A percentile compares a stretch with the other conserved stretches of the same genome.
phyloP scores from a whole-genome alignment of 75 land plant genomes.

The Pinus albicaulis region DNA sequence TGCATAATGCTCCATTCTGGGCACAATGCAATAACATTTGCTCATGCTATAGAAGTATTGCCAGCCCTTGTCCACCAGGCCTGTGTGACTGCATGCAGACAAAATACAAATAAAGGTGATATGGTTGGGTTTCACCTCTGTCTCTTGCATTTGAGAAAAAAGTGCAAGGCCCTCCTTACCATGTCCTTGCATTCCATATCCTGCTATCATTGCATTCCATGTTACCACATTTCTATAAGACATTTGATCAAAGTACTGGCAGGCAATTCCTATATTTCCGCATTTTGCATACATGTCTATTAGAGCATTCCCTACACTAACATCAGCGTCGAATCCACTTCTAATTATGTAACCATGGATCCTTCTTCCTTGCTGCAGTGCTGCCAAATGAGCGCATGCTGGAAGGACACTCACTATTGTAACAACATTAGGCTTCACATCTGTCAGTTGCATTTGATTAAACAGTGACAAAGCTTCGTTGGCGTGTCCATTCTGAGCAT shows the following conservation, averaged over 20 bases:
- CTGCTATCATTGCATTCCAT: constrained; percentile 58
- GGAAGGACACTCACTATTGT: constrained; percentile 37
- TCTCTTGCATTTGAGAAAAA: constrained; percentile 37
- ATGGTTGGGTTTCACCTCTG: constrained; percentile 13
- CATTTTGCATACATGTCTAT: constrained; percentile 29
- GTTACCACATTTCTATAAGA: constrained; percentile 33
- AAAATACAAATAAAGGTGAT: constrained; percentile 15
- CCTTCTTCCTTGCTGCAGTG: constrained; percentile 7
- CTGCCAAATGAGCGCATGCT: constrained; percentile 35
- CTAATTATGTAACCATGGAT: constrained; percentile 4
- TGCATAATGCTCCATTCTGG: constrained; percentile 8
- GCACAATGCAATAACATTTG: constrained; percentile 4
- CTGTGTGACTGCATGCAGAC: constrained; percentile 18
- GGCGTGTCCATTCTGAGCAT: background rate
- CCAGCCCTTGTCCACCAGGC: constrained; percentile 11
- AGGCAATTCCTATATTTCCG: constrained; percentile 34
- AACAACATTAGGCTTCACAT: background rate
- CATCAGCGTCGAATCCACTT: constrained; percentile 9
- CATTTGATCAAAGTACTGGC: constrained; percentile 28
- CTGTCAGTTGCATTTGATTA: background rate
- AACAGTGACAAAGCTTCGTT: background rate
- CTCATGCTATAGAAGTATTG: constrained; percentile 6
- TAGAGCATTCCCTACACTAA: constrained; percentile 25
- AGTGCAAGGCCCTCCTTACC: constrained; percentile 22
- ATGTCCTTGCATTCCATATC: constrained; percentile 20